Percentiles rank a stretch among this genome's conserved stretches.
Conservation (phyloP, 2,329 filamentous ascomycete genomes). For the Aspergillus eucalypticola region DNA sequence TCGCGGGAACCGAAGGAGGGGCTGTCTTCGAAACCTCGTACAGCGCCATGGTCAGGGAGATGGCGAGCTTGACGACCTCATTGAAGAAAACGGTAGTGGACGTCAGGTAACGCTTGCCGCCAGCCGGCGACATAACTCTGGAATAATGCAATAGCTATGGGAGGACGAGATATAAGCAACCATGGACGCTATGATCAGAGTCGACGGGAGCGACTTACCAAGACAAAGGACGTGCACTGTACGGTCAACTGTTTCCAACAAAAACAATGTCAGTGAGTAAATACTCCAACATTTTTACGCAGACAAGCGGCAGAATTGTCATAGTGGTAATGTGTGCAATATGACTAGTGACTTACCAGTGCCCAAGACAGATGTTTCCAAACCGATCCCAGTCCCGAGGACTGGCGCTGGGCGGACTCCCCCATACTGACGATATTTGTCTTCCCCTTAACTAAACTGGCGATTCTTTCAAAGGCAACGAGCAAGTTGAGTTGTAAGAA, state of each 20-base stretch:
- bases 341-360: constrained; percentile 35
- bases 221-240: constrained; percentile 46
- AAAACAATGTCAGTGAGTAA: constrained; percentile 11
- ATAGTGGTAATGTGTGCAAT: neutral
- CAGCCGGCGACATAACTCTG: constrained; percentile 80
- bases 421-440: constrained; percentile 30
- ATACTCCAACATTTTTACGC: constrained; percentile 1
- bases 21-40: constrained; percentile 80
- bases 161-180: neutral
- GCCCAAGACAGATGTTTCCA: constrained; percentile 40
- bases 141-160: constrained; percentile 88
- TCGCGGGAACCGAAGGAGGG: constrained; percentile 76
- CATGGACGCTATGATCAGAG: neutral
- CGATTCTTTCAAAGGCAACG: neutral
- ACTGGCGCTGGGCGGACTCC: constrained; percentile 34
- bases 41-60: constrained; percentile 82
- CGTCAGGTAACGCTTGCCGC: constrained; percentile 85
- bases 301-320: neutral
- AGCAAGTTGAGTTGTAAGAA: neutral
- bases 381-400: constrained; percentile 35
- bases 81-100: constrained; percentile 93
- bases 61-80: constrained; percentile 84
- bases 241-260: constrained; percentile 39
- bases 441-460: constrained; percentile 12
- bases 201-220: constrained; percentile 36